Conservation (phyloP, 257 asterid species). For the Nicotiana benthamiana region DNA sequence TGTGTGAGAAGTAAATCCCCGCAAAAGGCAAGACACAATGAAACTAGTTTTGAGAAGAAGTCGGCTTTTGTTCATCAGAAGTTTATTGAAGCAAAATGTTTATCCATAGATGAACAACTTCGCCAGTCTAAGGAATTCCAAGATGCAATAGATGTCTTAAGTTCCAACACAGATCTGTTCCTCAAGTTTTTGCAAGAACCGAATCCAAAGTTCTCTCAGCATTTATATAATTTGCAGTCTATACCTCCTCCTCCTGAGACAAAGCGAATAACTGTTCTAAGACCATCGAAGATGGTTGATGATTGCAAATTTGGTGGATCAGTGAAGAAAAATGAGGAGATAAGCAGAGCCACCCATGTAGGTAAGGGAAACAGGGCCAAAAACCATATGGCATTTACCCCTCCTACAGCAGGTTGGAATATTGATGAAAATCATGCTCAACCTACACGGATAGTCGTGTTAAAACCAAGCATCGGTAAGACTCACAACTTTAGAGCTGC, state of each 20-base stretch:
- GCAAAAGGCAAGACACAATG: slow-evolving; percentile 40
- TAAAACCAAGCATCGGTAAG: slow-evolving; percentile 73
- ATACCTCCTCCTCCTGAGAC: slow-evolving; percentile 62
- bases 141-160: slow-evolving; percentile 80
- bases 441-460: slow-evolving; percentile 92
- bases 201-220: slow-evolving; percentile 57
- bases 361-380: slow-evolving; percentile 29
- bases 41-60: slow-evolving; percentile 37
- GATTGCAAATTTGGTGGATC: slow-evolving; percentile 31
- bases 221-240: slow-evolving; percentile 43
- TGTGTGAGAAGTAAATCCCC: slow-evolving; percentile 29
- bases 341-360: slow-evolving; percentile 25
- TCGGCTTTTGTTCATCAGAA: slow-evolving; percentile 87
- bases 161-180: slow-evolving; percentile 81
- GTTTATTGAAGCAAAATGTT: slow-evolving; percentile 80
- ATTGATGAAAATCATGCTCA: slow-evolving; percentile 44
- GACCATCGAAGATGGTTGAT: slow-evolving; percentile 68
- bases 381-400: slow-evolving; percentile 25
- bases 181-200: slow-evolving; percentile 92
- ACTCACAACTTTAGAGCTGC: slow-evolving; percentile 36
- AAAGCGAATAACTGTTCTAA: slow-evolving; percentile 84
- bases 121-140: slow-evolving; percentile 80
- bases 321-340: slow-evolving; percentile 36
- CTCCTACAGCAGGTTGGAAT: slow-evolving; percentile 41
- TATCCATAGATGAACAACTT: slow-evolving; percentile 72